A percentile compares a stretch with the other conserved stretches of the same genome.
Conservation (phyloP, 2,329 filamentous ascomycete species). For the Fusarium veterinarium region DNA sequence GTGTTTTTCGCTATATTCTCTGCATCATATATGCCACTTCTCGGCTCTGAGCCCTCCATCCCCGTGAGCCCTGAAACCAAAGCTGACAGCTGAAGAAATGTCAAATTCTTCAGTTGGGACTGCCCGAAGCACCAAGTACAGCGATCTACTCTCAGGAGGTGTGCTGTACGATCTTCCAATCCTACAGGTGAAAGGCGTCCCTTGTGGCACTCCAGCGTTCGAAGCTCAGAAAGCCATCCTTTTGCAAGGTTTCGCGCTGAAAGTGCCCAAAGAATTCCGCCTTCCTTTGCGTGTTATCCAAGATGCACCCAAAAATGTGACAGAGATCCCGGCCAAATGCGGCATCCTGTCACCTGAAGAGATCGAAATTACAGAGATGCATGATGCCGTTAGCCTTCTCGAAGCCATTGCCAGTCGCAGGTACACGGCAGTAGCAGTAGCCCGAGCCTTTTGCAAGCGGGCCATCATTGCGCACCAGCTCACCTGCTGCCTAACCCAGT, state of each 20-base stretch:
- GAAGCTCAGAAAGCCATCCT: conserved; percentile 39
- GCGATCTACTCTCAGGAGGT: neutral
- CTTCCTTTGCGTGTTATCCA: conserved; percentile 41
- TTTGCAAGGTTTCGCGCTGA: conserved; percentile 47
- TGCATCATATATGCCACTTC: too few species aligned
- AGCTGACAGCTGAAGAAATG: too few species aligned
- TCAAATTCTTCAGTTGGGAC: too few species aligned
- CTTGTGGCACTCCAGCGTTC: conserved; percentile 40
- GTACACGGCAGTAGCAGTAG: neutral
- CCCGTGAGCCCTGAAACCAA: too few species aligned
- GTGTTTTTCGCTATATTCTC: too few species aligned
- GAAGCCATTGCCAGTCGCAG: neutral
- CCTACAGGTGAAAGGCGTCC: conserved; percentile 32
- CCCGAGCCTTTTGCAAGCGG: conserved; percentile 30
- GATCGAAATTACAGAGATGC: neutral
- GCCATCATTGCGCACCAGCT: conserved; percentile 33
- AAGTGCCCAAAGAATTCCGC: conserved; percentile 47
- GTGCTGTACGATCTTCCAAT: conserved; percentile 9
- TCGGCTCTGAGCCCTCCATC: too few species aligned
- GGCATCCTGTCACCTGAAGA: conserved; percentile 5
- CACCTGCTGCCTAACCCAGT: conserved; percentile 33
- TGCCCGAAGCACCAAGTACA: too few species aligned
- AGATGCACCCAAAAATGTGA: neutral
- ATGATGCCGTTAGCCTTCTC: conserved; percentile 2
- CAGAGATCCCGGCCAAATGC: neutral